Percentiles rank a stretch among this genome's conserved stretches.
These are phyloP conservation scores for Ogataea henricii DNA, from an alignment of 805 yeast species.

Conservation along the genomic window DNA sequence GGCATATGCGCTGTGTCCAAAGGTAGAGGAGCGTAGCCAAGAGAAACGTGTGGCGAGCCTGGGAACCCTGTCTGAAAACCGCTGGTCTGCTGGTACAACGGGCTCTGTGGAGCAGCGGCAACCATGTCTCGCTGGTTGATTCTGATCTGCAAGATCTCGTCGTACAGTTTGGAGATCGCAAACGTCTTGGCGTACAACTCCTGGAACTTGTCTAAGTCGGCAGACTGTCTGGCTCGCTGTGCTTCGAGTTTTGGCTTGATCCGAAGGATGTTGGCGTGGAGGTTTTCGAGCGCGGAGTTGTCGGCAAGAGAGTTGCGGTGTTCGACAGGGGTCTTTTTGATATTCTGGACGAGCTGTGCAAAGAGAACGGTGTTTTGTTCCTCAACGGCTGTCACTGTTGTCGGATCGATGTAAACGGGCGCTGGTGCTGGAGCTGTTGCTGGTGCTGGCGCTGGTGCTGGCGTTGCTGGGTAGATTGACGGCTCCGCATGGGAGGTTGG, in stretches of 20 bases:
- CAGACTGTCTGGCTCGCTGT: slow-evolving; percentile 56
- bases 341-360: slow-evolving; percentile 61
- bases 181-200: slow-evolving; percentile 79
- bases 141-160: slow-evolving; percentile 65
- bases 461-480: not conserved
- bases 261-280: slow-evolving; percentile 59
- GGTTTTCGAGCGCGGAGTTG: slow-evolving; percentile 54
- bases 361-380: slow-evolving; percentile 71
- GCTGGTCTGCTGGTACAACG: not conserved
- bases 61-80: not conserved
- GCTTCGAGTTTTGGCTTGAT: slow-evolving; percentile 70
- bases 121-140: slow-evolving; percentile 30
- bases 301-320: slow-evolving; percentile 36
- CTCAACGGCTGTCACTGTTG: slow-evolving; percentile 57
- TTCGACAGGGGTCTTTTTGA: slow-evolving; percentile 44
- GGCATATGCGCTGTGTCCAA: not conserved
- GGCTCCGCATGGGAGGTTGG: slow-evolving; percentile 10
- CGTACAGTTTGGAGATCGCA: slow-evolving; percentile 75
- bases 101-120: slow-evolving; percentile 2
- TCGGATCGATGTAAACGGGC: slow-evolving; percentile 8
- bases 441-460: not conserved
- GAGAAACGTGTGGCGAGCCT: not conserved
- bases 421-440: not conserved
- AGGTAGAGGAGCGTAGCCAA: not conserved
- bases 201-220: slow-evolving; percentile 63